A percentile compares a stretch with the other conserved stretches of the same genome.
These are phyloP conservation scores for Blastomyces parvus DNA, from an alignment of 2,329 filamentous ascomycete genomes.

Conservation along the genomic window DNA sequence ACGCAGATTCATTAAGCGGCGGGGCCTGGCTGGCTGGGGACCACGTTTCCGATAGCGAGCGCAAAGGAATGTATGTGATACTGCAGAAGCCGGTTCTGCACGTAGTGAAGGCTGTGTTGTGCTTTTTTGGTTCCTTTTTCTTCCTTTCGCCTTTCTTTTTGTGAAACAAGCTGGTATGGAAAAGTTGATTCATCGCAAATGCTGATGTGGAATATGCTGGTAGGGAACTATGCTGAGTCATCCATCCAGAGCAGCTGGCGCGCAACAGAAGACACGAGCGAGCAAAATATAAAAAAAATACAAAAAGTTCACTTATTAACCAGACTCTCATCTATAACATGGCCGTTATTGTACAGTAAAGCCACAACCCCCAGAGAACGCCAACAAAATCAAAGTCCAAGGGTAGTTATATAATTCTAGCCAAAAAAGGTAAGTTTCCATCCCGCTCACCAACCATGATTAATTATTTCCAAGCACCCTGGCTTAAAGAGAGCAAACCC, in stretches of 20 bases:
- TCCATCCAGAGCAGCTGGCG: not conserved
- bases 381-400: slow-evolving; percentile 2
- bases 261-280: not conserved
- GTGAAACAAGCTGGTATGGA: not conserved
- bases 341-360: slow-evolving; percentile 1
- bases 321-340: not conserved
- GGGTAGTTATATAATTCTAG: not conserved
- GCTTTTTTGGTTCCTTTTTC: not conserved
- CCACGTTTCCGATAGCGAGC: not conserved
- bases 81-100: not conserved
- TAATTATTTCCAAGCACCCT: slow-evolving; percentile 74
- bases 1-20: not conserved
- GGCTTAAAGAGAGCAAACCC: slow-evolving; percentile 76
- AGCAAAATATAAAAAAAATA: not conserved
- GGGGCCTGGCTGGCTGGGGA: not conserved
- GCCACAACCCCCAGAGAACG: not conserved
- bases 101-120: not conserved
- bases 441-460: not conserved
- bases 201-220: not conserved
- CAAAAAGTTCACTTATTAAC: slow-evolving; percentile 2
- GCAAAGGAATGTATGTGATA: not conserved
- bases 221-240: not conserved
- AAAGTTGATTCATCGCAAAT: not conserved
- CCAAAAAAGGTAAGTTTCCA: not conserved
- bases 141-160: not conserved